Evolutionary conservation across 2,329 filamentous ascomycete species (phyloP).

Genomic region (Didymella pinodella): DNA sequence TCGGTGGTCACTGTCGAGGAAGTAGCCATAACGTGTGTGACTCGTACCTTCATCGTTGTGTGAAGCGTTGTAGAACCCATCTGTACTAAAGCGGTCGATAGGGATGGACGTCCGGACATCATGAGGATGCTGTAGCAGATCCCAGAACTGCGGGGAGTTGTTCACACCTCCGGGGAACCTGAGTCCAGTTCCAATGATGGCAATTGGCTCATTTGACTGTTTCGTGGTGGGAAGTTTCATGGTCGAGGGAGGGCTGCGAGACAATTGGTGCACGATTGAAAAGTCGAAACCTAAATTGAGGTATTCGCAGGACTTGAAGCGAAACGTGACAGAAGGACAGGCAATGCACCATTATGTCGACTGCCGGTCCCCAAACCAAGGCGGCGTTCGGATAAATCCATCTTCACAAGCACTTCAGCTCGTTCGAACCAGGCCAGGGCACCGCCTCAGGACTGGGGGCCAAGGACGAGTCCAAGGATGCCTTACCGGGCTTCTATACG

Average conservation of each 20-base stretch:
- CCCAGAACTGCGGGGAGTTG: slow-evolving; percentile 45
- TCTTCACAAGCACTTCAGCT: background rate
- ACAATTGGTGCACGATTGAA: background rate
- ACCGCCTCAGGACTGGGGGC: background rate
- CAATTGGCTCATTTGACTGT: slow-evolving; percentile 21
- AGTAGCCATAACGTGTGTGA: slow-evolving; percentile 31
- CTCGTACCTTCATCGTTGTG: slow-evolving; percentile 45
- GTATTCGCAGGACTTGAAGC: no score
- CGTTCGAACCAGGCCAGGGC: background rate
- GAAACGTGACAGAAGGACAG: background rate
- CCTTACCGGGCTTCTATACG: background rate
- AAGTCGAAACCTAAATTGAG: no score
- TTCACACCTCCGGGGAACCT: slow-evolving; percentile 45
- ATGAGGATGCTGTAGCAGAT: slow-evolving; percentile 30
- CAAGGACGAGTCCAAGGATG: background rate
- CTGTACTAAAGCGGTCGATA: slow-evolving; percentile 37
- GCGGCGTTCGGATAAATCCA: background rate
- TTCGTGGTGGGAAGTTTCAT: background rate
- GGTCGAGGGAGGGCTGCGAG: background rate
- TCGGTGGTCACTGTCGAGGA: slow-evolving; percentile 26
- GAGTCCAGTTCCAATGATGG: slow-evolving; percentile 28
- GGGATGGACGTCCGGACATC: slow-evolving; percentile 12
- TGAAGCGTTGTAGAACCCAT: slow-evolving; percentile 37
- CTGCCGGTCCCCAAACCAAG: background rate
- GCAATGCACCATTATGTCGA: background rate